Conservation (phyloP, 371 early-diverging fungal genomes). For the Quaeritorhiza haematococci region DNA sequence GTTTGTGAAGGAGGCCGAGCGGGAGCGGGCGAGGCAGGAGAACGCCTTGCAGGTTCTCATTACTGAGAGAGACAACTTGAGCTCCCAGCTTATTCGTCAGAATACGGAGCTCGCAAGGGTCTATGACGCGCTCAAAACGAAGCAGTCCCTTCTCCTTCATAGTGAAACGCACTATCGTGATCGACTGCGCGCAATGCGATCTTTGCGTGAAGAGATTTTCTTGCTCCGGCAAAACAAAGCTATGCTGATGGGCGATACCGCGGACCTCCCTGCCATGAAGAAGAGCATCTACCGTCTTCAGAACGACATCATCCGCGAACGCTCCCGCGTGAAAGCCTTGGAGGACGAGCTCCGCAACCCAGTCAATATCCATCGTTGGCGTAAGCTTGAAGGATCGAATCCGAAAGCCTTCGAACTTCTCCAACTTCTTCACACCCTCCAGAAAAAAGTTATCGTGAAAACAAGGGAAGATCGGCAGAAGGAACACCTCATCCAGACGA, state of each 20-base stretch:
- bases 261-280: slow-evolving; percentile 18
- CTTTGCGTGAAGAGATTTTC: slow-evolving; percentile 20
- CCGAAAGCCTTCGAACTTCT: slow-evolving; percentile 49
- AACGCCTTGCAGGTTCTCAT: slow-evolving; percentile 19
- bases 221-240: slow-evolving; percentile 8
- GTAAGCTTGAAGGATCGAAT: slow-evolving; percentile 45
- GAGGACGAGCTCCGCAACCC: slow-evolving; percentile 51
- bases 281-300: slow-evolving; percentile 26
- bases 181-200: slow-evolving; percentile 22
- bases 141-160: slow-evolving; percentile 34
- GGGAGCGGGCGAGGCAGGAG: slow-evolving; percentile 36
- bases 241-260: slow-evolving; percentile 17
- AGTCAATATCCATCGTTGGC: slow-evolving; percentile 53
- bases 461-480: slow-evolving; percentile 42
- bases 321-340: slow-evolving; percentile 42
- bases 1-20: slow-evolving; percentile 53
- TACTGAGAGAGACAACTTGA: slow-evolving; percentile 36
- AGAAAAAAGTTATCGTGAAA: slow-evolving; percentile 42
- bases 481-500: slow-evolving; percentile 31
- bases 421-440: slow-evolving; percentile 48
- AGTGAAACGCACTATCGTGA: slow-evolving; percentile 39
- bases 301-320: slow-evolving; percentile 33
- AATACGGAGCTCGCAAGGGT: slow-evolving; percentile 46
- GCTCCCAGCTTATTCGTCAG: slow-evolving; percentile 41
- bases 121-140: slow-evolving; percentile 42